phyloP scores from a whole-genome alignment of 805 yeast species.

The Candida suzukii region DNA sequence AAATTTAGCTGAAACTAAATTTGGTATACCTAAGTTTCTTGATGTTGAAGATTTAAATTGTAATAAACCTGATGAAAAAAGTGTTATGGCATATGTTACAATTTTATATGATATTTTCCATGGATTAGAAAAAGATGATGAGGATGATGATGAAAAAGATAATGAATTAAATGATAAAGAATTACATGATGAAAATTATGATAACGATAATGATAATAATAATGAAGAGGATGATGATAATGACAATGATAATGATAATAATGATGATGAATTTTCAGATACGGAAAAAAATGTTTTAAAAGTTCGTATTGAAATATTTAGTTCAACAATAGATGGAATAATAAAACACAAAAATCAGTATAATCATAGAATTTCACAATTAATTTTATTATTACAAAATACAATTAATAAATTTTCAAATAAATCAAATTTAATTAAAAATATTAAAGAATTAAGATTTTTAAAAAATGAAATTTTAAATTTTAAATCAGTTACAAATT shows the following conservation, averaged over 20 bases:
- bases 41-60: conserved; percentile 48
- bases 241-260: conserved; percentile 3
- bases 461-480: neutral
- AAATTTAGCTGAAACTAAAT: conserved; percentile 30
- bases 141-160: neutral
- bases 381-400: conserved; percentile 8
- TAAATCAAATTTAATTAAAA: neutral
- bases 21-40: conserved; percentile 45
- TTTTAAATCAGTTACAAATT: conserved; percentile 8
- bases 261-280: neutral
- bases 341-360: conserved; percentile 11
- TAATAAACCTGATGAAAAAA: conserved; percentile 50
- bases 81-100: conserved; percentile 50
- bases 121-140: neutral
- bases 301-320: conserved; percentile 20
- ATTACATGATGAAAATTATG: neutral
- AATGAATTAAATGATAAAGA: neutral
- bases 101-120: conserved; percentile 47
- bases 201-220: neutral
- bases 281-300: conserved; percentile 4
- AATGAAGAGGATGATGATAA: neutral
- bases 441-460: neutral
- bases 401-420: conserved; percentile 5
- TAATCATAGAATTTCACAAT: conserved; percentile 7
- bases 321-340: conserved; percentile 14